Evolutionary conservation across 305 asterid species (phyloP).

Genomic region (Coffea humblotiana): DNA sequence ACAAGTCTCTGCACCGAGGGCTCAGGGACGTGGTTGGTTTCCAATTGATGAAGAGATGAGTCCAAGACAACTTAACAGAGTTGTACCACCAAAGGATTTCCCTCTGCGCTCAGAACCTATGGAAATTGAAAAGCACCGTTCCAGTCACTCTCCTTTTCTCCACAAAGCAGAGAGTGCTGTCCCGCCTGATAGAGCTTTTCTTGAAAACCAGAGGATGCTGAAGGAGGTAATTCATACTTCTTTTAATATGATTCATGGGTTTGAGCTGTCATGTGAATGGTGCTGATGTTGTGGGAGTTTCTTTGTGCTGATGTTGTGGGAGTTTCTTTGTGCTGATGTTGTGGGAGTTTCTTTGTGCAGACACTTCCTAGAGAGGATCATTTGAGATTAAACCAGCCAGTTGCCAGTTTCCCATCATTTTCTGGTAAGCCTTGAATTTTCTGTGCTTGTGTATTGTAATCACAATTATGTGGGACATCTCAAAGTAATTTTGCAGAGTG

Average conservation of each 20-base stretch:
- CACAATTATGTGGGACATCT: not conserved
- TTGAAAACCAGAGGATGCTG: slow-evolving; percentile 64
- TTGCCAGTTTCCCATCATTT: slow-evolving; percentile 52
- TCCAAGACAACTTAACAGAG: slow-evolving; percentile 55
- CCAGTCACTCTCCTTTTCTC: slow-evolving; percentile 62
- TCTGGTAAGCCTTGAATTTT: slow-evolving; percentile 44
- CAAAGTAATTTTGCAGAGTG: not conserved
- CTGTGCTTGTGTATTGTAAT: not conserved
- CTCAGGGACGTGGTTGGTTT: slow-evolving; percentile 74
- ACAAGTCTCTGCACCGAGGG: slow-evolving; percentile 56
- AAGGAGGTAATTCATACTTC: slow-evolving; percentile 59
- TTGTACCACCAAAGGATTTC: slow-evolving; percentile 57
- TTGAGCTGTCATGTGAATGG: not conserved
- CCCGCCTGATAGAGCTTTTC: slow-evolving; percentile 59
- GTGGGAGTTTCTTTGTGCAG: slow-evolving; percentile 37
- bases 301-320: too few relatives aligned
- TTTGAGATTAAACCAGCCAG: slow-evolving; percentile 59
- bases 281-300: not conserved
- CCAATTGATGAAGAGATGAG: slow-evolving; percentile 82
- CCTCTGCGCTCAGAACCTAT: slow-evolving; percentile 52
- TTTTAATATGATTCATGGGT: not conserved
- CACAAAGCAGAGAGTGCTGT: slow-evolving; percentile 60
- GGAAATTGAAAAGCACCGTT: slow-evolving; percentile 58
- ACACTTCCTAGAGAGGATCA: slow-evolving; percentile 67
- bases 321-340: not conserved